These are phyloP conservation scores for Sugiyamaella xylanicola DNA, from an alignment of 1,139 yeast species.

Conservation along the genomic window DNA sequence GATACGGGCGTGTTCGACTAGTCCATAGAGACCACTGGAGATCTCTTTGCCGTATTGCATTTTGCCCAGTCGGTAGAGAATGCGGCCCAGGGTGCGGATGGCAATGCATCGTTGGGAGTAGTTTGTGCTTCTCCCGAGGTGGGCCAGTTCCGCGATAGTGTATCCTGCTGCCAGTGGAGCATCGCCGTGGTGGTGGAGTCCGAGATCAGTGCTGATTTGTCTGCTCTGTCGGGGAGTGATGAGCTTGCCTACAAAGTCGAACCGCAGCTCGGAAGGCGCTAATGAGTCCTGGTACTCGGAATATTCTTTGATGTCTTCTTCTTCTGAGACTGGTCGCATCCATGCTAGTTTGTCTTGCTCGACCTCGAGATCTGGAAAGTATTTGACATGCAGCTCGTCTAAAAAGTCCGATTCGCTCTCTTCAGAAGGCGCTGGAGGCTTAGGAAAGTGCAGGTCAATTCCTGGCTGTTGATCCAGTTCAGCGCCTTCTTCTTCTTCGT, in stretches of 20 bases:
- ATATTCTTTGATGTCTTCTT: slow-evolving; percentile 45
- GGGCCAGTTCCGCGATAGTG: slow-evolving; percentile 79
- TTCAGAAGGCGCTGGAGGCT: slow-evolving; percentile 30
- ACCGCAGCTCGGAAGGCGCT: slow-evolving; percentile 61
- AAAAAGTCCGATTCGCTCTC: slow-evolving; percentile 61
- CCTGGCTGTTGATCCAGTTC: not conserved
- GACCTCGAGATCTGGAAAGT: slow-evolving; percentile 83
- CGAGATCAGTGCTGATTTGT: slow-evolving; percentile 57
- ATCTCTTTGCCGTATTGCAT: slow-evolving; percentile 53
- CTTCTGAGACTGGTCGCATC: slow-evolving; percentile 67
- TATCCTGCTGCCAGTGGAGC: slow-evolving; percentile 92
- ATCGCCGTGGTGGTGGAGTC: slow-evolving; percentile 90
- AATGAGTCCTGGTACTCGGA: slow-evolving; percentile 38
- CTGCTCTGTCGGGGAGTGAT: slow-evolving; percentile 55
- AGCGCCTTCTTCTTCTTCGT: not conserved
- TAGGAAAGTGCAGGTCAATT: slow-evolving; percentile 33
- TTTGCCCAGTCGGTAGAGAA: slow-evolving; percentile 75
- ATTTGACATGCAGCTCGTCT: slow-evolving; percentile 77
- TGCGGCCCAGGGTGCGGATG: slow-evolving; percentile 82
- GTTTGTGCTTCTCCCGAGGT: slow-evolving; percentile 73
- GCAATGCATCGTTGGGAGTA: slow-evolving; percentile 88
- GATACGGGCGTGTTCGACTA: slow-evolving; percentile 64
- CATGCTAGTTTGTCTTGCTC: slow-evolving; percentile 84
- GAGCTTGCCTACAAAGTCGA: slow-evolving; percentile 83
- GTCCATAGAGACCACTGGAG: slow-evolving; percentile 72